phyloP scores from a whole-genome alignment of 495 filamentous ascomycete species.

The Chaetomium fimeti region DNA sequence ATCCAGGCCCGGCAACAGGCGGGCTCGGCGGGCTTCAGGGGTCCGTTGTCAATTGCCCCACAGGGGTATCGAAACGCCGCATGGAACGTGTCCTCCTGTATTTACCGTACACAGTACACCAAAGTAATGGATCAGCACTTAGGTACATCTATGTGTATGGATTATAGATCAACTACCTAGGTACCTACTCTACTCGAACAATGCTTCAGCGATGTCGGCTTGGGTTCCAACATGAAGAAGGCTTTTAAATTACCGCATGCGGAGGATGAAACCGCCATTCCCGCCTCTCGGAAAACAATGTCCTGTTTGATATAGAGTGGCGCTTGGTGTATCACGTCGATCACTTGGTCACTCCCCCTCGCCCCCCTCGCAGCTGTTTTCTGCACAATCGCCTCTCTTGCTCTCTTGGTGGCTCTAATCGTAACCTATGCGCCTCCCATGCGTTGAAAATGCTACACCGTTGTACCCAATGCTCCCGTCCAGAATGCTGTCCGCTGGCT shows the following conservation, averaged over 20 bases:
- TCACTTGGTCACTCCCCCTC: neutral
- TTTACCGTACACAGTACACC: neutral
- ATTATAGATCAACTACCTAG: no score
- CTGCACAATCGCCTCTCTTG: neutral
- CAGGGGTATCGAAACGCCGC: slow-evolving; percentile 10
- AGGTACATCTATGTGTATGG: no score
- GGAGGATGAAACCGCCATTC: neutral
- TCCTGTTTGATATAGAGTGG: no score
- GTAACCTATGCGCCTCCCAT: neutral
- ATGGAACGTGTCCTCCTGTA: slow-evolving; percentile 20
- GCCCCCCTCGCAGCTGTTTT: neutral
- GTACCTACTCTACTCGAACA: neutral
- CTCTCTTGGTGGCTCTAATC: neutral
- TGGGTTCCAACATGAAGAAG: no score
- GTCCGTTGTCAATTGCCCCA: slow-evolving; percentile 18
- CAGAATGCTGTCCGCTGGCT: neutral
- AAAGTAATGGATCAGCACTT: neutral
- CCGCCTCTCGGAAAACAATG: no score
- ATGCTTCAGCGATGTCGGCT: no score
- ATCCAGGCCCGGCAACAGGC: slow-evolving; percentile 5
- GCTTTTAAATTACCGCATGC: neutral
- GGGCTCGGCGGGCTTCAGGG: neutral
- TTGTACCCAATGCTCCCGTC: neutral
- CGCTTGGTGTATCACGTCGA: neutral
- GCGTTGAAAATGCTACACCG: neutral